Base-by-base conservation (phyloP, 352 stramenopile genomes). In the Peronospora destructor region DNA sequence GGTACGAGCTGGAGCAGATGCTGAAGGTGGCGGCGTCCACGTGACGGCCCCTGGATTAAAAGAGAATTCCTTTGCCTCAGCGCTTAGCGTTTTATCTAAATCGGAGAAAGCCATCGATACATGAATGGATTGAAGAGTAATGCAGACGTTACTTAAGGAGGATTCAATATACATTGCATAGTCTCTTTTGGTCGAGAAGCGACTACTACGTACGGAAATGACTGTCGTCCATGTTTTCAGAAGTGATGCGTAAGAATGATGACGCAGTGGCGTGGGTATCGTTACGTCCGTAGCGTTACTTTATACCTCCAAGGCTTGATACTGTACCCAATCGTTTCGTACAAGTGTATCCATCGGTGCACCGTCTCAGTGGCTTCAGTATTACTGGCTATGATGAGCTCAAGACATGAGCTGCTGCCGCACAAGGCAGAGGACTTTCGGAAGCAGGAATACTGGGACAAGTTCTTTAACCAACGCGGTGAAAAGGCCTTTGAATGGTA, bases 401-500 rank as follows among this genome's bases (percentile, higher is more conserved):
- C 17, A 42, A 59, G 45, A 32, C 57, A 67, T 47, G 64, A 77
- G 42, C 50, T 85, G 47, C 49, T 85, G 41, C 73, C 73, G 43
- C 68, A 52, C 44, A 50, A 58, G 29, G 69, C 74, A 11, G 66
- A 64, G 44, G 73, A 88, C 35, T 88, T 88, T 66, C 67, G 73
- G 30, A 71, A 71, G 51, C 74, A 84, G 49, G 67, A 75, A 52
- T 88, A 87, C 61, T 88, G 77, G 77, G 73, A 87, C 53, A 29
- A 50, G 37, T 88, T 88, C 66, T 88, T 88, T 54, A 48, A 72
- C 41, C 76, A 85, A 57, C 71, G 77, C n/a, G 68, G 75, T 39
- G 62, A 80, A 42, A 56, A 81, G 40, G 76, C 79, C 6, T 91
- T 91, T 45, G 81, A 91, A 46, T 91, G 81, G 81, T 91, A 91